Percentiles rank a stretch among this genome's conserved stretches.
Evolutionary conservation across 371 early-diverging fungal species (phyloP).

Genomic region (Amoeboradix gromovi): DNA sequence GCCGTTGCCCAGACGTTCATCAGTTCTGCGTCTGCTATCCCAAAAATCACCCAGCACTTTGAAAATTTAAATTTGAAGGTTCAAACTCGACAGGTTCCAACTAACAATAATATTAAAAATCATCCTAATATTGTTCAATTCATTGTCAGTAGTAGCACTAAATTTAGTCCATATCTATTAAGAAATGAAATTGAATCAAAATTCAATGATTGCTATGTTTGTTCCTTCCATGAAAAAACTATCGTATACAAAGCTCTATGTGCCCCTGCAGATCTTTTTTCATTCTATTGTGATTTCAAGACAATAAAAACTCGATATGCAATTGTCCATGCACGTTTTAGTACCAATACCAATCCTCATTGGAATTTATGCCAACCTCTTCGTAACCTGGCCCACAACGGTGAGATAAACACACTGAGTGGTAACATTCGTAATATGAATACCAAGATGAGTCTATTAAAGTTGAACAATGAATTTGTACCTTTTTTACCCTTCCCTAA

Average conservation of each 20-base stretch:
- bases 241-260: conserved; percentile 86
- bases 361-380: conserved; percentile 95
- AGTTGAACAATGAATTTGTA: conserved; percentile 39
- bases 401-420: conserved; percentile 85
- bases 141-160: too few relatives aligned
- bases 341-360: conserved; percentile 87
- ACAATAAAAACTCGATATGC: conserved; percentile 63
- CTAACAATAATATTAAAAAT: too few relatives aligned
- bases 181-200: too few relatives aligned
- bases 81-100: too few relatives aligned
- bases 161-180: too few relatives aligned
- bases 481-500: conserved; percentile 72
- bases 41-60: too few relatives aligned
- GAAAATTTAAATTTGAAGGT: too few relatives aligned
- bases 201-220: too few relatives aligned
- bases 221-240: conserved; percentile 62
- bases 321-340: conserved; percentile 85
- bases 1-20: too few relatives aligned
- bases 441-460: conserved; percentile 73
- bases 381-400: conserved; percentile 88
- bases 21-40: too few relatives aligned
- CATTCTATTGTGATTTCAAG: conserved; percentile 58
- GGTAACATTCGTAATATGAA: conserved; percentile 97
- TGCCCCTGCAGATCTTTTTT: conserved; percentile 66
- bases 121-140: too few relatives aligned